Conservation (phyloP, 2,329 filamentous ascomycete genomes). For the Pseudogymnoascus sp. region DNA sequence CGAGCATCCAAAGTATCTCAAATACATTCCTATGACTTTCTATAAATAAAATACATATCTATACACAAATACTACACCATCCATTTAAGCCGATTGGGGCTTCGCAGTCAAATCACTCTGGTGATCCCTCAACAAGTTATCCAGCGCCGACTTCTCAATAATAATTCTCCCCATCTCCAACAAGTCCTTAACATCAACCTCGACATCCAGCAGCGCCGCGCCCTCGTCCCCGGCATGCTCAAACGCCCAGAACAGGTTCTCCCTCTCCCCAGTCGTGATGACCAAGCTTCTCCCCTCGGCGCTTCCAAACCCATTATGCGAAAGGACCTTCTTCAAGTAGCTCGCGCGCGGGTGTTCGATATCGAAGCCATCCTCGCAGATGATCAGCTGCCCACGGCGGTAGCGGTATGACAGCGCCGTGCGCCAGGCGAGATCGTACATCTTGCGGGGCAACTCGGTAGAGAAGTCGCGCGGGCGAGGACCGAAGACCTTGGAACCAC, state of each 20-base stretch:
- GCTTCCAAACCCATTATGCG: constrained; percentile 62
- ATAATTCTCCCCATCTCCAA: constrained; percentile 78
- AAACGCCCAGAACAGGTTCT: constrained; percentile 61
- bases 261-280: constrained; percentile 56
- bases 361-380: constrained; percentile 72
- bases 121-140: constrained; percentile 65
- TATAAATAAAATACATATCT: constrained; percentile 11
- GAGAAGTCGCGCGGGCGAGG: constrained; percentile 87
- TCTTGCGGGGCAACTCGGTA: constrained; percentile 74
- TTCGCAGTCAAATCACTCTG: constrained; percentile 51
- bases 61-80: constrained; percentile 1
- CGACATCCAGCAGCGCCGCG: constrained; percentile 59
- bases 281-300: constrained; percentile 65
- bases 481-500: constrained; percentile 85
- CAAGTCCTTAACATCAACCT: constrained; percentile 94
- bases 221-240: constrained; percentile 58
- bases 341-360: constrained; percentile 46
- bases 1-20: neutral
- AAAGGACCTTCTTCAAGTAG: constrained; percentile 62
- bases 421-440: constrained; percentile 93
- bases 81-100: neutral
- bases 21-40: neutral
- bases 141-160: constrained; percentile 74
- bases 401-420: constrained; percentile 91
- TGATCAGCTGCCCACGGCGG: constrained; percentile 74